A percentile compares a stretch with the other conserved stretches of the same genome.
Conservation (phyloP, 2,329 filamentous ascomycete genomes). For the Aciculosporium take region DNA sequence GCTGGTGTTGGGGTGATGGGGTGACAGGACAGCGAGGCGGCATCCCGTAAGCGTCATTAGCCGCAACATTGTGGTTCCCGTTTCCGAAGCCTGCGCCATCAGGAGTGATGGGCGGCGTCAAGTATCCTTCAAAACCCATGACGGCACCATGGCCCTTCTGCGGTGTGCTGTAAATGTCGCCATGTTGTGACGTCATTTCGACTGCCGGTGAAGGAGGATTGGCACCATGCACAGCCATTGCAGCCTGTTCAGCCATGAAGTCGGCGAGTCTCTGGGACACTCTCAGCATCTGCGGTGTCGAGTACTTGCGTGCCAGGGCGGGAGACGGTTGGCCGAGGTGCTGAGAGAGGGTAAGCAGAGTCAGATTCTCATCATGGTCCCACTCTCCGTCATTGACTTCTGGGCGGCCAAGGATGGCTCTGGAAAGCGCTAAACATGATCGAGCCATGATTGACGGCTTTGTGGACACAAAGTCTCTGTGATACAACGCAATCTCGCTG, state of each 20-base stretch:
- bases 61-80: constrained; percentile 18
- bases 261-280: constrained; percentile 42
- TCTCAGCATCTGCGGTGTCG: constrained; percentile 35
- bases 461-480: constrained; percentile 91
- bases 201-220: constrained; percentile 47
- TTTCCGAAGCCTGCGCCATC: constrained; percentile 46
- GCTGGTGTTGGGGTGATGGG: constrained; percentile 34
- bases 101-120: constrained; percentile 76
- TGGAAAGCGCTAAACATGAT: constrained; percentile 70
- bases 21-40: constrained; percentile 47
- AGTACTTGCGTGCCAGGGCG: constrained; percentile 46
- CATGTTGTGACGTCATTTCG: constrained; percentile 37
- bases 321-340: constrained; percentile 44
- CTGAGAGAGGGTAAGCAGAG: constrained; percentile 44
- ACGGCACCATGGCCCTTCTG: constrained; percentile 56
- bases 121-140: constrained; percentile 58
- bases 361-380: constrained; percentile 57
- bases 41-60: constrained; percentile 33
- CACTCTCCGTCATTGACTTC: constrained; percentile 66
- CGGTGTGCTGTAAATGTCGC: constrained; percentile 60
- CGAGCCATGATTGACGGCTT: constrained; percentile 83
- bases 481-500: constrained; percentile 86
- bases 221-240: constrained; percentile 33
- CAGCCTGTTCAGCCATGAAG: constrained; percentile 45
- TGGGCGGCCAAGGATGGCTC: constrained; percentile 69